phyloP scores from a whole-genome alignment of 164 flowering plant genomes.

The Tetrastigma voinierianum region DNA sequence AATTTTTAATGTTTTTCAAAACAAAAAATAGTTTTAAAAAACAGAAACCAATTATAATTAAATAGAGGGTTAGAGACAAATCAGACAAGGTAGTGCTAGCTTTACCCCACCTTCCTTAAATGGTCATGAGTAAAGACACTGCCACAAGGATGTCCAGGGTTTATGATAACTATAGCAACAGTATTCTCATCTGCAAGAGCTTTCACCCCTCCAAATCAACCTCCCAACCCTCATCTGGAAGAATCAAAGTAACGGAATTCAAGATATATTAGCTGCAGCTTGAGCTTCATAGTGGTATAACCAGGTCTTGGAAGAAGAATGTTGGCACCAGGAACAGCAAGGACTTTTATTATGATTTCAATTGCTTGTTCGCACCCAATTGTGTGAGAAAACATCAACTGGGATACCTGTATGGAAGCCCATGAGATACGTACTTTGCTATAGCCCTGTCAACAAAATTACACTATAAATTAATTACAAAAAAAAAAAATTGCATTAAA shows the following conservation, averaged over 20 bases:
- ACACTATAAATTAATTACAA: too few relatives aligned
- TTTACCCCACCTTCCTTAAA: conserved; percentile 36
- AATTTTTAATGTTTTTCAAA: too few relatives aligned
- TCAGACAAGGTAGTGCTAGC: not conserved
- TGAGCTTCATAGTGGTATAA: conserved; percentile 47
- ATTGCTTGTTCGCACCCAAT: conserved; percentile 45
- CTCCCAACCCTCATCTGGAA: conserved; percentile 57
- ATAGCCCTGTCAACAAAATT: conserved; percentile 41
- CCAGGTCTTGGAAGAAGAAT: conserved; percentile 63
- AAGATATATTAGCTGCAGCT: conserved; percentile 23
- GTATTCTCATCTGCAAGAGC: conserved; percentile 56
- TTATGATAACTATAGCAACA: conserved; percentile 54
- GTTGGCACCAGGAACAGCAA: conserved; percentile 48
- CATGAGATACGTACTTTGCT: conserved; percentile 36
- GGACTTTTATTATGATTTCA: conserved; percentile 28
- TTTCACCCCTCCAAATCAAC: conserved; percentile 48
- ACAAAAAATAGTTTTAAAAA: too few relatives aligned
- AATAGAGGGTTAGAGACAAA: not conserved
- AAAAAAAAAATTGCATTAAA: too few relatives aligned
- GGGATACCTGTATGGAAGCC: conserved; percentile 36
- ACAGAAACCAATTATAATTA: not conserved
- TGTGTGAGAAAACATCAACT: conserved; percentile 42
- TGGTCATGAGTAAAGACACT: conserved; percentile 44
- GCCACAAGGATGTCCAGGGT: conserved; percentile 70
- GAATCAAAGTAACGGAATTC: conserved; percentile 52